A percentile compares a stretch with the other conserved stretches of the same genome.
Evolutionary conservation across 805 yeast genomes (phyloP).

Genomic region (Myxozyma nipponensis): DNA sequence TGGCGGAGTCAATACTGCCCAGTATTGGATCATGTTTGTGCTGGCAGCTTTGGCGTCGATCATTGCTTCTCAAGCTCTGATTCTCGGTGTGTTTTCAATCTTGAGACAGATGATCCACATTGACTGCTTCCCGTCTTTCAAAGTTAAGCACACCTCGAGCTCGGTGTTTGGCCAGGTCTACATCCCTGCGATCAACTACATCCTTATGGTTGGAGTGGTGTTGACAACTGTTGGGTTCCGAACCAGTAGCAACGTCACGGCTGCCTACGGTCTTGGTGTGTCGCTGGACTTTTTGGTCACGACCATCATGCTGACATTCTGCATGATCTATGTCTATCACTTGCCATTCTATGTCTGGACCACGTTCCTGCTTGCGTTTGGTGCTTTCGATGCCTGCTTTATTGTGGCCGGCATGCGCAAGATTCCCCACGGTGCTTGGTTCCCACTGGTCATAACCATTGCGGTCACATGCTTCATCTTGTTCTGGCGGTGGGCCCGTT

Average conservation of each 20-base stretch:
- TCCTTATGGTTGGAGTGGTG: conserved; percentile 50
- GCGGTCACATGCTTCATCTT: conserved; percentile 41
- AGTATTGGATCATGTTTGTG: conserved; percentile 49
- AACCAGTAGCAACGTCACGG: conserved; percentile 49
- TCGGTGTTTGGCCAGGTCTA: conserved; percentile 49
- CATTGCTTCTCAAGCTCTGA: conserved; percentile 59
- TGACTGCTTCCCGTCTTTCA: conserved; percentile 53
- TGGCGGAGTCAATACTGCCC: conserved; percentile 44
- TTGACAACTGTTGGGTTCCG: conserved; percentile 52
- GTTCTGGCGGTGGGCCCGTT: conserved; percentile 50
- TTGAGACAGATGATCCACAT: conserved; percentile 50
- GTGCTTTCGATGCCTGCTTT: conserved; percentile 47
- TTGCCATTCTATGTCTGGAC: conserved; percentile 38
- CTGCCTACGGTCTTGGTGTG: conserved; percentile 60
- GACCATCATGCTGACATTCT: conserved; percentile 44
- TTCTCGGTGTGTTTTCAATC: conserved; percentile 53
- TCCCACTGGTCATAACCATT: conserved; percentile 48
- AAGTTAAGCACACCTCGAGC: conserved; percentile 45
- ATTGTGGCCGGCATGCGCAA: conserved; percentile 50
- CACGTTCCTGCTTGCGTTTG: conserved; percentile 40
- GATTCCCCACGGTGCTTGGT: conserved; percentile 61
- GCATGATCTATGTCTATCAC: conserved; percentile 47
- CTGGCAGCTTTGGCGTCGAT: conserved; percentile 54
- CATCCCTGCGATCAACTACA: conserved; percentile 49
- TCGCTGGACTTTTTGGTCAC: conserved; percentile 55